Conservation (phyloP, 2,329 filamentous ascomycete genomes). For the Talaromyces sp. region DNA sequence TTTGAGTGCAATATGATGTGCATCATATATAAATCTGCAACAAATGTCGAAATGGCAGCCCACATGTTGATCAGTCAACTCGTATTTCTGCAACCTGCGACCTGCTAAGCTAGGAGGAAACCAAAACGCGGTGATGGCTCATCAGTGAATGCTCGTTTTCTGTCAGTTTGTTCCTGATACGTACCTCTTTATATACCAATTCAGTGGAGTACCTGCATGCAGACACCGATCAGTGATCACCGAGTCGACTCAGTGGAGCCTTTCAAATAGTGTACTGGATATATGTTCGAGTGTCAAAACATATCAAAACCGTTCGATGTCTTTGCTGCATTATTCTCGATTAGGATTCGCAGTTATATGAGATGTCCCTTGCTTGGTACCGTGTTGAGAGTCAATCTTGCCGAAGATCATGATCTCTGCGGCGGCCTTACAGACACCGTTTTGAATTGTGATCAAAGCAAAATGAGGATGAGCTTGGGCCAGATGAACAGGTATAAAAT, state of each 20-base stretch:
- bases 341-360: background rate
- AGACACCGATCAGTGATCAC: background rate
- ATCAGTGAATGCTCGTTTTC: background rate
- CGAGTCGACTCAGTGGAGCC: background rate
- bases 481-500: slow-evolving; percentile 6
- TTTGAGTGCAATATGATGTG: too few relatives aligned
- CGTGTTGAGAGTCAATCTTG: background rate
- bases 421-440: background rate
- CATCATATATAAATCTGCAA: background rate
- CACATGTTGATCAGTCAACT: background rate
- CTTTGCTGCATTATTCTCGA: background rate
- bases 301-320: background rate
- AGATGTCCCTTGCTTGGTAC: background rate
- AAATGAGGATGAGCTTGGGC: background rate
- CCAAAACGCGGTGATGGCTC: background rate
- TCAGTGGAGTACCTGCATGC: background rate
- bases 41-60: background rate
- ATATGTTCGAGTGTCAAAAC: background rate
- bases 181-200: background rate
- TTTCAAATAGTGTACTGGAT: background rate
- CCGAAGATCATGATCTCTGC: slow-evolving; percentile 4
- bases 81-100: background rate
- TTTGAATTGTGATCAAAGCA: background rate
- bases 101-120: background rate
- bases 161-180: background rate